These are phyloP conservation scores for Leptoxyphium fumago DNA, from an alignment of 2,329 filamentous ascomycete species.

Conservation along the genomic window DNA sequence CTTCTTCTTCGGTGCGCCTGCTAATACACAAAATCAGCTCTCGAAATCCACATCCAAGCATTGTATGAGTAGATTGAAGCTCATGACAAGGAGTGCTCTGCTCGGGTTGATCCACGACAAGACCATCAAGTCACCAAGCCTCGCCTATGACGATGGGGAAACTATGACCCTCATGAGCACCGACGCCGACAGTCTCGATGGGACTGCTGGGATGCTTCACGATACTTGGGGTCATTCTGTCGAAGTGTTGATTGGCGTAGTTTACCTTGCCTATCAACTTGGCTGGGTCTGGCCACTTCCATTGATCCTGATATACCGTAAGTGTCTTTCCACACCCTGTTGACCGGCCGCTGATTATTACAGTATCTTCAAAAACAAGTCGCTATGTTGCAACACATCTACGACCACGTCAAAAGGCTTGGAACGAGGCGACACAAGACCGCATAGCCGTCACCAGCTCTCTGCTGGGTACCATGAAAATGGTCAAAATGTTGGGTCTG, in stretches of 20 bases:
- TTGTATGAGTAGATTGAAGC: not conserved
- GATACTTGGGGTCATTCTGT: conserved; percentile 4
- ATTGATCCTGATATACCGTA: conserved; percentile 2
- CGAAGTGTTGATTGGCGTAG: conserved; percentile 3
- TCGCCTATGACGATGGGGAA: not conserved
- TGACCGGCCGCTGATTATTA: not conserved
- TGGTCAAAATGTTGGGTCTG: conserved; percentile 5
- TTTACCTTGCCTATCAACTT: conserved; percentile 1
- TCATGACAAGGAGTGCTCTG: conserved; percentile 1
- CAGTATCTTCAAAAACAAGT: conserved; percentile 4
- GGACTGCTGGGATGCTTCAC: conserved; percentile 4
- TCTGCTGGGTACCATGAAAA: conserved; percentile 1
- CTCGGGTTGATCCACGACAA: conserved; percentile 2
- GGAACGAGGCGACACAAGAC: conserved; percentile 4
- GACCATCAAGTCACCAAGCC: not conserved
- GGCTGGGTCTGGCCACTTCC: conserved; percentile 4
- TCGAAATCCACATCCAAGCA: not conserved
- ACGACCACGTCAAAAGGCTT: conserved; percentile 2
- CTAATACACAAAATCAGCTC: not conserved
- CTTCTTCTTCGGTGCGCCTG: not conserved
- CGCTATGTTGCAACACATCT: conserved; percentile 3
- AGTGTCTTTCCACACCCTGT: not conserved
- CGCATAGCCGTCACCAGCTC: conserved; percentile 2
- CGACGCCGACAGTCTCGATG: conserved; percentile 2
- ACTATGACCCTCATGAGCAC: conserved; percentile 1